Evolutionary conservation across 2,329 filamentous ascomycete genomes (phyloP).

Genomic region (Bertia moriformis): DNA sequence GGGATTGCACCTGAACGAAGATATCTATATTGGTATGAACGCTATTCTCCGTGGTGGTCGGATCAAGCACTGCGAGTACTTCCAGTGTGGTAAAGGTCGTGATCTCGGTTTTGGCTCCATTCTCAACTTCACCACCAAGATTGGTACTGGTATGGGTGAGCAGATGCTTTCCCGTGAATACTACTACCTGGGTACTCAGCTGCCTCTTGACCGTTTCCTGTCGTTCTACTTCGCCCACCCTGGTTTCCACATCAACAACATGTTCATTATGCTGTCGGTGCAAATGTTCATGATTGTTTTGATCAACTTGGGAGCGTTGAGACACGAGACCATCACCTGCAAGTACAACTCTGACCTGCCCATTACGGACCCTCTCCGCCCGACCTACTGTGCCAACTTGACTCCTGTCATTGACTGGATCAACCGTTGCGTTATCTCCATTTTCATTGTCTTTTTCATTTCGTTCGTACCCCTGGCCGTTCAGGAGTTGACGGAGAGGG

Average conservation of each 20-base stretch:
- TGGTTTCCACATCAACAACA: slow-evolving; percentile 98
- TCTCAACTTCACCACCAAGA: slow-evolving; percentile 99
- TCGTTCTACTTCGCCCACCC: slow-evolving; percentile 99
- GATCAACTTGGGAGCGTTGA: slow-evolving; percentile 76
- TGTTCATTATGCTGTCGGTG: slow-evolving; percentile 98
- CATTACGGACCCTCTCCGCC: slow-evolving; percentile 76
- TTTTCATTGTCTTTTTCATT: slow-evolving; percentile 98
- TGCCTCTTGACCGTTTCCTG: slow-evolving; percentile 90
- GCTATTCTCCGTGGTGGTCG: slow-evolving; percentile 86
- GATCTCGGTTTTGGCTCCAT: slow-evolving; percentile 98
- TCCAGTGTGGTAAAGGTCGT: slow-evolving; percentile 99
- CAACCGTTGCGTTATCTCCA: slow-evolving; percentile 82
- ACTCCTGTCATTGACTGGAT: slow-evolving; percentile 84
- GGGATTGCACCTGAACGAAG: slow-evolving; percentile 96
- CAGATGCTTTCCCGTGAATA: slow-evolving; percentile 98
- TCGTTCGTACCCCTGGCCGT: slow-evolving; percentile 87
- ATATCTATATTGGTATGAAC: slow-evolving; percentile 99
- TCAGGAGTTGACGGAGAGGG: slow-evolving; percentile 90
- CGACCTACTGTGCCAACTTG: slow-evolving; percentile 81
- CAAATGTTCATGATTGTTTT: slow-evolving; percentile 95
- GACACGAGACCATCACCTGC: slow-evolving; percentile 78
- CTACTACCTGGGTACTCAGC: slow-evolving; percentile 94
- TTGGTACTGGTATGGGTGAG: slow-evolving; percentile 98
- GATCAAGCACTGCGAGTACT: slow-evolving; percentile 99
- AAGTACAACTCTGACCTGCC: slow-evolving; percentile 74